A percentile compares a stretch with the other conserved stretches of the same genome.
These are phyloP conservation scores for Cordyceps cicadae DNA, from an alignment of 2,329 filamentous ascomycete genomes.

Conservation along the genomic window DNA sequence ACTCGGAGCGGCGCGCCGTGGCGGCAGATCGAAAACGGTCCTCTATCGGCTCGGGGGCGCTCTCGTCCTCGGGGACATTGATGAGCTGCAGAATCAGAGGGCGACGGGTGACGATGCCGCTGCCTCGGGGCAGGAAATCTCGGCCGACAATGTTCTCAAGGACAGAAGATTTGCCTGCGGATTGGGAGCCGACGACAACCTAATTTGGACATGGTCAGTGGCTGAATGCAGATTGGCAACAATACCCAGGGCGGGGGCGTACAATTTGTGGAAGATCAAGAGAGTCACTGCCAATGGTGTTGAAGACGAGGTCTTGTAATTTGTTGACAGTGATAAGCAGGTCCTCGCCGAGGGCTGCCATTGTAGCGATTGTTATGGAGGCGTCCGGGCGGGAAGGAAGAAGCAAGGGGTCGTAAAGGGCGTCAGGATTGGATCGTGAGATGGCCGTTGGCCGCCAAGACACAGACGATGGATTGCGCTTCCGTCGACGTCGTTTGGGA, in stretches of 20 bases:
- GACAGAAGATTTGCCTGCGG: constrained; percentile 95
- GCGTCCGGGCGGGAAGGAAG: not conserved
- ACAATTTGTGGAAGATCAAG: constrained; percentile 97
- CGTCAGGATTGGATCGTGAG: constrained; percentile 3
- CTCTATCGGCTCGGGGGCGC: constrained; percentile 54
- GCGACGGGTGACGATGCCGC: constrained; percentile 89
- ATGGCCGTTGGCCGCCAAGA: constrained; percentile 4
- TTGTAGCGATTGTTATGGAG: constrained; percentile 33
- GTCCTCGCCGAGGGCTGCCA: constrained; percentile 95
- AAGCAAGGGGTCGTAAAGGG: constrained; percentile 6
- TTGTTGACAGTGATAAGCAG: constrained; percentile 94
- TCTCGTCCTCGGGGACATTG: constrained; percentile 77
- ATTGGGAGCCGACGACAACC: constrained; percentile 98
- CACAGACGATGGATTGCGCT: constrained; percentile 11
- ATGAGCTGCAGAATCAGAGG: constrained; percentile 96
- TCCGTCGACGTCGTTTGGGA: constrained; percentile 3
- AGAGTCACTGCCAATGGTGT: constrained; percentile 98
- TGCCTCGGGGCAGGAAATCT: constrained; percentile 93
- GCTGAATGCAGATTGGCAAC: constrained; percentile 1
- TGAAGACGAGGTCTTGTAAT: constrained; percentile 97
- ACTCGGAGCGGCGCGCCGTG: constrained; percentile 58
- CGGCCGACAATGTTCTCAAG: constrained; percentile 97
- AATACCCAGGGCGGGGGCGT: constrained; percentile 29
- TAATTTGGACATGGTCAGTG: constrained; percentile 28
- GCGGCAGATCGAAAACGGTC: constrained; percentile 71